Base-by-base conservation (phyloP, 768 basidiomycete genomes). In the Sarcomyxa edulis region DNA sequence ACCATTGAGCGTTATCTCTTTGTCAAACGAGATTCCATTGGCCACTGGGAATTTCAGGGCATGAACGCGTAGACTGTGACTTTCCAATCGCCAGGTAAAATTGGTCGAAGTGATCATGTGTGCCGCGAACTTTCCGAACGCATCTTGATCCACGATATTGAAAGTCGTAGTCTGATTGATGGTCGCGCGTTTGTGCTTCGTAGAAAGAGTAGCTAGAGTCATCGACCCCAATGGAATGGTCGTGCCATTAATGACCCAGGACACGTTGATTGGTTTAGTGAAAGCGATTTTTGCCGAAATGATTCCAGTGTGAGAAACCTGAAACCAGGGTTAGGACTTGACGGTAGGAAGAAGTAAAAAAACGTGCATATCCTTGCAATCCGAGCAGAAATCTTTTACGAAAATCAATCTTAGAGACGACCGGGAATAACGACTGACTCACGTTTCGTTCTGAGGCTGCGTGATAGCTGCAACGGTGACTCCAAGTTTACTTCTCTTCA, bases 271-370 rank as follows among this genome's bases (percentile, higher is more conserved):
- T 1, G 74, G 69, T 22, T 78, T 60, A 7, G 66, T 67, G 51
- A 86, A 87, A 32, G 64, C 48, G 44, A 86, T 84, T 38, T 63
- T 70, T 6, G 84, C 82, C 9, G 72, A 55, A 51, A 87, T 69
- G 24, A 77, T 70, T 32, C 84, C 80, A 2, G 83, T 76, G 49
- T 87, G 83, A 15, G 73, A 65, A 20, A 81, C 80, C 77, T 80
- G 34, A 20, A 12, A 19, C 14, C 1, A 32, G n/a, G n/a, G n/a
- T n/a, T n/a, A n/a, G n/a, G n/a, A n/a, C n/a, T n/a, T n/a, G n/a
- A n/a, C 18, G 22, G 32, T 2, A 22, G 14, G 26, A 32, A 28
- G n/a, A 22, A 32, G 26, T 14, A 20, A 34, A 8, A 8, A n/a
- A 34, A 37, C 47, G 45, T 59, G 79, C 81, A 45, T 67, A 71